Evolutionary conservation across 73 alveolate species (phyloP).

Genomic region (Paramecium sonneborni): DNA sequence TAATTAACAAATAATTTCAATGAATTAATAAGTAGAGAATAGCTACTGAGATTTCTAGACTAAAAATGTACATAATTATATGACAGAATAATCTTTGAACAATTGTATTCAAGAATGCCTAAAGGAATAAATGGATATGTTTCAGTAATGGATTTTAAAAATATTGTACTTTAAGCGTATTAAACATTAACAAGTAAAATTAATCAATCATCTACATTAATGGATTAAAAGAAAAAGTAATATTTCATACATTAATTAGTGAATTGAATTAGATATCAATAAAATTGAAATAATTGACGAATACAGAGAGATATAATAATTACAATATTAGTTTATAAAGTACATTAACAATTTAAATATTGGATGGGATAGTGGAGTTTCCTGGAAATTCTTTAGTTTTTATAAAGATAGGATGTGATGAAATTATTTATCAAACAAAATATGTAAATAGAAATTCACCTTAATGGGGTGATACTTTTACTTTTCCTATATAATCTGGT

Average conservation of each 20-base stretch:
- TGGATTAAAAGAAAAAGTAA: background rate
- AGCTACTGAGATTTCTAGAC: slow-evolving; percentile 24
- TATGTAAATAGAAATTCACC: background rate
- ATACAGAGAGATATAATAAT: slow-evolving; percentile 25
- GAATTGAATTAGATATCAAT: background rate
- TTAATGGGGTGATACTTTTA: background rate
- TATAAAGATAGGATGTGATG: slow-evolving; percentile 27
- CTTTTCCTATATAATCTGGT: background rate
- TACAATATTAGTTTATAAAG: background rate
- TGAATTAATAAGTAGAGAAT: slow-evolving; percentile 42
- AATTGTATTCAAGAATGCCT: slow-evolving; percentile 21
- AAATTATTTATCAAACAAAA: background rate
- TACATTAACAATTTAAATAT: background rate
- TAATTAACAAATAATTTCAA: background rate
- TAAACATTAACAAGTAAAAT: background rate
- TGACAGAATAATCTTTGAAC: slow-evolving; percentile 18
- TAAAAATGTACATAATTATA: background rate
- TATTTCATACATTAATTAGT: background rate
- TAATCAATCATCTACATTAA: background rate
- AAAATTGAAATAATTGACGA: background rate
- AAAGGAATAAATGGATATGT: slow-evolving; percentile 27
- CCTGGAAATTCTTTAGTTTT: slow-evolving; percentile 1
- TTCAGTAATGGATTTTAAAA: background rate
- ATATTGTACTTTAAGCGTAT: background rate
- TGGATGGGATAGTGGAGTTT: background rate